Evolutionary conservation across 2,329 filamentous ascomycete genomes (phyloP), one percentile per base, ranked within the genome.

Genomic region (Hansfordia pulvinata): DNA sequence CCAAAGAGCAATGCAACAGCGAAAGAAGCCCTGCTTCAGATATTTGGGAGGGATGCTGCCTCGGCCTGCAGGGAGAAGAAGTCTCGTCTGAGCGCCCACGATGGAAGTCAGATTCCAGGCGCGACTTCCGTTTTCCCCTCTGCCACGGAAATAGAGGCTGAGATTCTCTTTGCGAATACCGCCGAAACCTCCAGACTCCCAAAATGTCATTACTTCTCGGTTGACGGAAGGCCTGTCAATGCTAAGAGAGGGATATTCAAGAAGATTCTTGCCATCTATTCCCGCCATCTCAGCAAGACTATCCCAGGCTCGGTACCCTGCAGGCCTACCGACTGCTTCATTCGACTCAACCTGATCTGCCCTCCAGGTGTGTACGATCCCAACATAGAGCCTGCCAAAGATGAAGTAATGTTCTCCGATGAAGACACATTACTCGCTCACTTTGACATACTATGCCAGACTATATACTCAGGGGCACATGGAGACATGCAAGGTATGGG

Each of bases 371-470:
- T 59, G 31, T 86, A 86, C 39, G 80, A 86, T 48, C 58, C 64
- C 2, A 86, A 85, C 36, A 50, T 85, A 5, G 72, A 83, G 32
- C 69, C 78, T 4, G 58, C 69, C 4, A 86, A 86, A 43, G 71
- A 82, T 30, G 70, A 83, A 38, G 62, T 86, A 2, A 41, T 83
- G 1, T 84, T 86, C 40, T 56, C 55, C 4, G 56, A 81, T 26
- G 64, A 74, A 34, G 25, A 46, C 3, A 25, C 28, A 3, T 23
- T 70, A 0, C 35, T 69, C 2, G 38, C 52, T n/a, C 46, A 56
- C 11, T 70, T 72, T 26, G 54, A 56, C 18, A 35, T 35, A 2
- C 42, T 69, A 11, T 64, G 62, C 13, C 37, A 43, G 17, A 43
- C 49, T 5, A 32, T 56, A 6, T 67, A 70, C 17, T n/a, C n/a